Evolutionary conservation across 108 stramenopile species (phyloP), one percentile per base, ranked within the genome.

Genomic region (Pinguiococcus pyrenoidosus): DNA sequence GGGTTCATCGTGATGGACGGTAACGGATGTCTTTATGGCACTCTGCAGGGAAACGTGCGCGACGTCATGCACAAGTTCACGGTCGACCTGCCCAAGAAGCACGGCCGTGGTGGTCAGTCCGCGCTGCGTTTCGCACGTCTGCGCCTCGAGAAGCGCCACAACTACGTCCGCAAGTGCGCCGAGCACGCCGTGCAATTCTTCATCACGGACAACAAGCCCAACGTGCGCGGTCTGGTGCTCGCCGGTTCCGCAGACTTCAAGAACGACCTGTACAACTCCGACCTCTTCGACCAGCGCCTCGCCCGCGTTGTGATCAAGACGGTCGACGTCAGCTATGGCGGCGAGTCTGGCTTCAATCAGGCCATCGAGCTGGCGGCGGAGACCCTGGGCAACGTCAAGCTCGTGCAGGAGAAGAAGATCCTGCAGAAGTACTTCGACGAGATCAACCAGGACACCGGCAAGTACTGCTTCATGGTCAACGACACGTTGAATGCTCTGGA

Each of bases 1-100:
- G 96, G 92, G 7, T 98, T 98, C 63, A 90, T 98, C 55, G 74
- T 98, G 58, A 94, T 98, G 92, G 96, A 98, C 64, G 96, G 96
- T 62, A 95, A 94, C 68, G 96, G 96, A 5, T 85, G 74, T 39
- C 72, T 98, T 29, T 98, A 92, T 64, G 96, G 59, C 32, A 68
- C 65, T 17, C 58, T 62, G 0, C 84, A 86, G 53, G 90, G 89
- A 17, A 87, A 80, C 68, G 84, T 79, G 33, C 66, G 85, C 12
- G 91, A 91, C 66, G 69, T 98, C 35, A 51, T 98, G 37, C 91
- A 95, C 74, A 95, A 95, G 66, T 95, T 98, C 75, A 71, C 73
- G 21, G 96, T 98, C 44, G 96, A 98, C 72, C 72, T 98, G 30
- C 96, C 96, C 62, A 98, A 98, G 79, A 98, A 98, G 72, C 92